Evolutionary conservation across 805 yeast species (phyloP).

Genomic region (Teunomyces tritomae): DNA sequence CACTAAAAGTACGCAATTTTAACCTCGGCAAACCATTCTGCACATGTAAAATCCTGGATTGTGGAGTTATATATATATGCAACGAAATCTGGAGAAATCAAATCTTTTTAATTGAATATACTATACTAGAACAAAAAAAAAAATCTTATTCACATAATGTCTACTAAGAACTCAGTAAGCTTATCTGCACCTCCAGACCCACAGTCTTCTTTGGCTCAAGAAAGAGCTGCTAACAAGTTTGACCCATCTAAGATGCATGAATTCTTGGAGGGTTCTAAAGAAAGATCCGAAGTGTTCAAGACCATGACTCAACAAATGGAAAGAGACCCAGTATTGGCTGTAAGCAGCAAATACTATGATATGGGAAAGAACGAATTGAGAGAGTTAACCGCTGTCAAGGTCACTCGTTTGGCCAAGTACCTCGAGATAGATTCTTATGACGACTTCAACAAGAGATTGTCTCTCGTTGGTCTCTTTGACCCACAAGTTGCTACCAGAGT

Average conservation of each 20-base stretch:
- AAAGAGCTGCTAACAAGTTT: slow-evolving; percentile 44
- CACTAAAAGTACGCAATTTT: background rate
- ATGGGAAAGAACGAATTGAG: slow-evolving; percentile 55
- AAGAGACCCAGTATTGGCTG: slow-evolving; percentile 63
- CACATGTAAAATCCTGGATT: slow-evolving; percentile 7
- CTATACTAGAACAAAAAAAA: background rate
- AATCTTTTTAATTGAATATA: background rate
- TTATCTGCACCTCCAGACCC: slow-evolving; percentile 28
- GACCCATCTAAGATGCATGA: slow-evolving; percentile 40
- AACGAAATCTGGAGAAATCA: slow-evolving; percentile 2
- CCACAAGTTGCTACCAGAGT: slow-evolving; percentile 79
- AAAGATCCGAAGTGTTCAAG: slow-evolving; percentile 47
- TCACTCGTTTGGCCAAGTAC: slow-evolving; percentile 58
- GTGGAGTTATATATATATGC: slow-evolving; percentile 5
- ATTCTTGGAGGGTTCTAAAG: slow-evolving; percentile 54
- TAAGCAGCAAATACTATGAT: slow-evolving; percentile 57
- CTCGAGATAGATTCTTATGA: slow-evolving; percentile 49
- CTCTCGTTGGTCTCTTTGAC: slow-evolving; percentile 63
- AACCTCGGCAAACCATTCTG: slow-evolving; percentile 4
- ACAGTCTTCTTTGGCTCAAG: slow-evolving; percentile 33
- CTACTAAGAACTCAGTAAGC: slow-evolving; percentile 9
- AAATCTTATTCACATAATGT: slow-evolving; percentile 3
- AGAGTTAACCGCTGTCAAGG: slow-evolving; percentile 57
- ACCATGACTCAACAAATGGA: slow-evolving; percentile 55
- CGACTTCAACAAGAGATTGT: slow-evolving; percentile 56